Conservation (phyloP, 129 eudicot genomes). For the Flaveria ramosissima region DNA sequence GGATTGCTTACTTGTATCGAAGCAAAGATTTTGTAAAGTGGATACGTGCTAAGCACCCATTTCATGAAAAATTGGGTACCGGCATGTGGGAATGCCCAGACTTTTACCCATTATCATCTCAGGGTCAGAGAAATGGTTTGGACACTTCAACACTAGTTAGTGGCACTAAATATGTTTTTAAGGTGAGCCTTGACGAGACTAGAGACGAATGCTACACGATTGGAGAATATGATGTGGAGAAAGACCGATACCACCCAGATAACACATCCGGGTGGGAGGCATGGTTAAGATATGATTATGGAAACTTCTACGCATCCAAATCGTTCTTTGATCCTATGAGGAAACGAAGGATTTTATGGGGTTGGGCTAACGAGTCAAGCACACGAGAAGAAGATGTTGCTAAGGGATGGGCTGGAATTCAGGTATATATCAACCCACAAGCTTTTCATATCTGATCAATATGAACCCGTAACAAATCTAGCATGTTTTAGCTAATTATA, state of each 20-base stretch:
- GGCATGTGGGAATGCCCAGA: conserved; percentile 93
- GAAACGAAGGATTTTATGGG: conserved; percentile 71
- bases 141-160: conserved; percentile 42
- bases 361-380: conserved; percentile 73
- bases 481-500: not conserved
- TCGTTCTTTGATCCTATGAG: conserved; percentile 62
- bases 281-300: conserved; percentile 73
- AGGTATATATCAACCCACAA: conserved; percentile 35
- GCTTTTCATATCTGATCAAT: not conserved
- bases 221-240: conserved; percentile 47
- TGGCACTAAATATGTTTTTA: conserved; percentile 57
- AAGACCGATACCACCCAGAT: conserved; percentile 56
- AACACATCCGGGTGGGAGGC: conserved; percentile 42
- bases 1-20: conserved; percentile 56
- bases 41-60: conserved; percentile 48
- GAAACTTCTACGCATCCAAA: conserved; percentile 82
- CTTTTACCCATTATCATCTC: conserved; percentile 55
- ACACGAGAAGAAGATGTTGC: conserved; percentile 30
- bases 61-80: conserved; percentile 48
- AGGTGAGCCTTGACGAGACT: conserved; percentile 66
- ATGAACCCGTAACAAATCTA: not conserved
- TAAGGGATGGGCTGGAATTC: conserved; percentile 91
- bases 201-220: conserved; percentile 69
- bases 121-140: conserved; percentile 34
- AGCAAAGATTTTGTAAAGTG: conserved; percentile 66